A percentile compares a stretch with the other conserved stretches of the same genome.
Evolutionary conservation across 1,284 basidiomycete species (phyloP).

Genomic region (Ustilago sp.): DNA sequence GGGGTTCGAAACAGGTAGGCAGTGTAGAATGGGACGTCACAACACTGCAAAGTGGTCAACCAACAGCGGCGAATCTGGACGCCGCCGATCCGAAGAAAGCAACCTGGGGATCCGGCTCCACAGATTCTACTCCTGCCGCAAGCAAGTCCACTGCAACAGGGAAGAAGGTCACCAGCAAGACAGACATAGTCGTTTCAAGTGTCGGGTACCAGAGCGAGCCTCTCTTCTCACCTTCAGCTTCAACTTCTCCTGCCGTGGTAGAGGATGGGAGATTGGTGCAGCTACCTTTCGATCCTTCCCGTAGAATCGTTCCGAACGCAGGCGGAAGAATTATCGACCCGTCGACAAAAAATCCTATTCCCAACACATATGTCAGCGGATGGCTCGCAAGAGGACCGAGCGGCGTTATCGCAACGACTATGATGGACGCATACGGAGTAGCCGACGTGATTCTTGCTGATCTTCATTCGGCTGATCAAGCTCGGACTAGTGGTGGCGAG

Average conservation of each 20-base stretch:
- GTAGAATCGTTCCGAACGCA: conserved; percentile 39
- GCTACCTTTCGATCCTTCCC: conserved; percentile 35
- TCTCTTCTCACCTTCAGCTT: conserved; percentile 45
- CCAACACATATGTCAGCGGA: conserved; percentile 87
- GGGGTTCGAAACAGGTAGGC: conserved; percentile 16
- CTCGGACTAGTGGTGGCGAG: conserved; percentile 1
- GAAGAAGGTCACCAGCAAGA: conserved; percentile 73
- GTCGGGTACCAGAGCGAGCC: conserved; percentile 87
- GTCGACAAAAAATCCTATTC: conserved; percentile 59
- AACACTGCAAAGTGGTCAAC: conserved; percentile 17
- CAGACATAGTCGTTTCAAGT: conserved; percentile 86
- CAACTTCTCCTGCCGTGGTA: neutral
- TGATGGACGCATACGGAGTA: conserved; percentile 89
- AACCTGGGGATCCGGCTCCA: conserved; percentile 27
- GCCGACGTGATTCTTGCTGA: conserved; percentile 80
- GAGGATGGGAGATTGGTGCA: conserved; percentile 15
- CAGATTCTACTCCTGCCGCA: conserved; percentile 12
- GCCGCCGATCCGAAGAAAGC: conserved; percentile 35
- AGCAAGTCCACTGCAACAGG: conserved; percentile 72
- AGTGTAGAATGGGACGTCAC: conserved; percentile 60
- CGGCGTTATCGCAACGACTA: conserved; percentile 91
- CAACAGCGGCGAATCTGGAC: conserved; percentile 28
- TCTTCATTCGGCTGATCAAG: conserved; percentile 16
- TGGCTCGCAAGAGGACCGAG: conserved; percentile 93
- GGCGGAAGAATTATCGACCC: conserved; percentile 69